Evolutionary conservation across 352 stramenopile species (phyloP).

Genomic region (Globisporangium acanthophoron): DNA sequence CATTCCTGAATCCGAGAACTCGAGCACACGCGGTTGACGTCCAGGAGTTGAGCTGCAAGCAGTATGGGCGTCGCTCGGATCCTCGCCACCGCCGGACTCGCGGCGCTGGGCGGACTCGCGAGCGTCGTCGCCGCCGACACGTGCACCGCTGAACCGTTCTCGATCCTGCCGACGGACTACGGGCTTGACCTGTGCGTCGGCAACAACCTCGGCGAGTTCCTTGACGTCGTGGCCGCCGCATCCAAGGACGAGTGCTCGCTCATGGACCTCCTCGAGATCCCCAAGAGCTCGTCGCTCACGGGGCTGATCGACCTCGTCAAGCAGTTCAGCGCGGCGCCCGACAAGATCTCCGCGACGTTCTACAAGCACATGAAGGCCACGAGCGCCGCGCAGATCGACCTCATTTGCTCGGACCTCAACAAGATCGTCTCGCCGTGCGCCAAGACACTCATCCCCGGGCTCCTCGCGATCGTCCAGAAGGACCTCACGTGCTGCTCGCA

Average conservation of each 20-base stretch:
- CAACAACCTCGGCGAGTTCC: slow-evolving; percentile 40
- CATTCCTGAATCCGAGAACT: no score
- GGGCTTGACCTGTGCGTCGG: slow-evolving; percentile 46
- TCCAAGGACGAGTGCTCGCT: slow-evolving; percentile 36
- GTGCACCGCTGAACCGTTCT: slow-evolving; percentile 39
- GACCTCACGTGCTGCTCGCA: slow-evolving; percentile 44
- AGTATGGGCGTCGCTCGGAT: neutral
- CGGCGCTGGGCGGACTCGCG: neutral
- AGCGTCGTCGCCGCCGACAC: slow-evolving; percentile 15
- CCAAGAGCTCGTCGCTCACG: slow-evolving; percentile 15
- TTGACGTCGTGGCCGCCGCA: slow-evolving; percentile 24
- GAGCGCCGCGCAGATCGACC: slow-evolving; percentile 27
- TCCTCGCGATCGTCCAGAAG: slow-evolving; percentile 34
- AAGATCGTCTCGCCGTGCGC: slow-evolving; percentile 33
- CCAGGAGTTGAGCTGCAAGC: no score
- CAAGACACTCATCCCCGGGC: slow-evolving; percentile 33
- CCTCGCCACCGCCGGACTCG: neutral
- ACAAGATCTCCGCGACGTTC: slow-evolving; percentile 12
- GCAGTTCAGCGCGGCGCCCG: slow-evolving; percentile 25
- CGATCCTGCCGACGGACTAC: slow-evolving; percentile 23
- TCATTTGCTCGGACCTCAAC: slow-evolving; percentile 55
- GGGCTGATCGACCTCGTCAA: slow-evolving; percentile 33
- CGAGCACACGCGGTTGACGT: no score
- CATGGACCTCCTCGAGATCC: slow-evolving; percentile 31
- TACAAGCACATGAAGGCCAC: slow-evolving; percentile 15